Evolutionary conservation across 164 flowering plant species (phyloP).

Genomic region (Nymphaea thermarum): DNA sequence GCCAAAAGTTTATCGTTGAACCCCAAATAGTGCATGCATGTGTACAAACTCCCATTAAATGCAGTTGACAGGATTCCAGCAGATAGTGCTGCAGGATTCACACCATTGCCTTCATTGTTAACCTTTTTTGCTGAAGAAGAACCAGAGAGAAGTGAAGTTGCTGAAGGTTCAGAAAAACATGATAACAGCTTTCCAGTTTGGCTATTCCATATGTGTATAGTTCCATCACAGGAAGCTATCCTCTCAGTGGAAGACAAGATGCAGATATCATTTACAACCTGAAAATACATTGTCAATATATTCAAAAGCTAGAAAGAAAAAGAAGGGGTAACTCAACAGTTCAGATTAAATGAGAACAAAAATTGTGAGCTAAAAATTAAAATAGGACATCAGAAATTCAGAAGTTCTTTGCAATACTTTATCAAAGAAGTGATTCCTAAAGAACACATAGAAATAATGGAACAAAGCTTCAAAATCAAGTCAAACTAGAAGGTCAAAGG

Average conservation of each 20-base stretch:
- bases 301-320: background rate
- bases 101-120: constrained; percentile 44
- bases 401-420: too few relatives aligned
- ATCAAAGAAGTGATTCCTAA: too few relatives aligned
- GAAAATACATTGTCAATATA: constrained; percentile 8
- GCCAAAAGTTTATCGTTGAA: constrained; percentile 48
- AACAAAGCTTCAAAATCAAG: too few relatives aligned
- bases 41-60: constrained; percentile 80
- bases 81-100: constrained; percentile 41
- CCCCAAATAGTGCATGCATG: constrained; percentile 69
- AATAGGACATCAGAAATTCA: too few relatives aligned
- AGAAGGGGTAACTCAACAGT: too few relatives aligned
- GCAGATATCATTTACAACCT: constrained; percentile 90
- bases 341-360: too few relatives aligned
- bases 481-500: too few relatives aligned
- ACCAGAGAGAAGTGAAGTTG: constrained; percentile 31
- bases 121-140: constrained; percentile 29
- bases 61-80: constrained; percentile 62
- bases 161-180: constrained; percentile 50
- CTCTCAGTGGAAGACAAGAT: constrained; percentile 59
- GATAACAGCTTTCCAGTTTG: constrained; percentile 66
- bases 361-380: too few relatives aligned
- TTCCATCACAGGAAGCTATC: constrained; percentile 97
- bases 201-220: constrained; percentile 87
- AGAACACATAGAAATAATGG: too few relatives aligned